Conservation (phyloP, 2,329 filamentous ascomycete genomes). For the Aspergillus uvarum region DNA sequence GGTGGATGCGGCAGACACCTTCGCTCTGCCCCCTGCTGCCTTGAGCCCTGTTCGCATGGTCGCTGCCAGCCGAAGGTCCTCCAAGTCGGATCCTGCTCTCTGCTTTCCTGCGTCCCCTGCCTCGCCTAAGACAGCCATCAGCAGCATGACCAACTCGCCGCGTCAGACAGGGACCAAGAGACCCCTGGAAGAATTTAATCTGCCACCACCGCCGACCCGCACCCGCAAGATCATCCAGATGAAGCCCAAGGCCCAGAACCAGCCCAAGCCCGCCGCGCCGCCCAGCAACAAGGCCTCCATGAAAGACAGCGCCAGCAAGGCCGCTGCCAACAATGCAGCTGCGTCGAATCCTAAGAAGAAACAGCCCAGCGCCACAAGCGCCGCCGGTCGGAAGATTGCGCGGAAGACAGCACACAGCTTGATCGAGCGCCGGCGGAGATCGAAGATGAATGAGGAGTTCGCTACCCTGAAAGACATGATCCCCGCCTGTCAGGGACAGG, state of each 20-base stretch:
- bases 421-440: conserved; percentile 83
- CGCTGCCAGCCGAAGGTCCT: conserved; percentile 28
- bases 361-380: conserved; percentile 71
- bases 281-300: conserved; percentile 21
- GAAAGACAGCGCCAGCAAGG: conserved; percentile 26
- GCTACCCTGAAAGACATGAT: conserved; percentile 91
- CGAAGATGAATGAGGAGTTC: conserved; percentile 99
- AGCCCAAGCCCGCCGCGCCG: conserved; percentile 42
- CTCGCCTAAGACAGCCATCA: conserved; percentile 31
- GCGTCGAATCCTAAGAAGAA: conserved; percentile 66
- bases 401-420: conserved; percentile 94
- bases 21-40: conserved; percentile 39
- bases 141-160: conserved; percentile 24
- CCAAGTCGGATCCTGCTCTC: conserved; percentile 28
- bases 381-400: conserved; percentile 89
- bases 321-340: conserved; percentile 19
- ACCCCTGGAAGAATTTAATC: conserved; percentile 59
- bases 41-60: conserved; percentile 28
- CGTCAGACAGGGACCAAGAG: conserved; percentile 40
- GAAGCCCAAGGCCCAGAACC: conserved; percentile 65
- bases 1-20: conserved; percentile 33
- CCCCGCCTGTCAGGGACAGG: conserved; percentile 84
- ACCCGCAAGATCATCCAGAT: conserved; percentile 98
- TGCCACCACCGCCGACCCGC: conserved; percentile 88
- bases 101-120: conserved; percentile 36